These are phyloP conservation scores for Decorospora gaudefroyi DNA, from an alignment of 2,329 filamentous ascomycete species.

Conservation along the genomic window DNA sequence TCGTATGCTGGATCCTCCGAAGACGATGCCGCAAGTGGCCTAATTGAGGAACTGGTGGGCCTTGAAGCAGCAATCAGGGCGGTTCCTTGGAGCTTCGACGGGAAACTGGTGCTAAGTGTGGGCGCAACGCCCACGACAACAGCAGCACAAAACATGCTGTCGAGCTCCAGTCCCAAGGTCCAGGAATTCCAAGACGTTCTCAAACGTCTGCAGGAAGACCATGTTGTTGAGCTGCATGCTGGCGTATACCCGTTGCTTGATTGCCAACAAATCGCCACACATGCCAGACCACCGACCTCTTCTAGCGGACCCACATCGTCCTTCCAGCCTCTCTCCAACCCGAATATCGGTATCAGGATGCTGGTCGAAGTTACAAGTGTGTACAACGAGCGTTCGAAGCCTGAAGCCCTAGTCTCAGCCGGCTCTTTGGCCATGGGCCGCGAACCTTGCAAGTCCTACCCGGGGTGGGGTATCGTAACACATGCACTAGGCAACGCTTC, in stretches of 20 bases:
- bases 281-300: conserved; percentile 56
- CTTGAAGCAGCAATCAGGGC: conserved; percentile 55
- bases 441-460: conserved; percentile 72
- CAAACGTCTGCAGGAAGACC: conserved; percentile 39
- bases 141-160: conserved; percentile 63
- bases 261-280: conserved; percentile 76
- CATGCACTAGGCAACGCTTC: conserved; percentile 56
- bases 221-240: conserved; percentile 69
- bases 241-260: conserved; percentile 78
- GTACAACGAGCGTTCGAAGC: conserved; percentile 57
- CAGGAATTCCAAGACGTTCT: conserved; percentile 52
- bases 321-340: conserved; percentile 51
- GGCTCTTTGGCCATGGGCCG: conserved; percentile 72
- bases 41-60: conserved; percentile 64
- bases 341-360: conserved; percentile 68
- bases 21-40: conserved; percentile 61
- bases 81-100: conserved; percentile 38
- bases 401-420: conserved; percentile 70
- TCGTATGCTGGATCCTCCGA: conserved; percentile 65
- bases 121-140: conserved; percentile 78
- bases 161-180: conserved; percentile 44
- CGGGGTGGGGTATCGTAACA: conserved; percentile 71
- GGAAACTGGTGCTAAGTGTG: conserved; percentile 64
- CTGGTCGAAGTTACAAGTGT: conserved; percentile 72
- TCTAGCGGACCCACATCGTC: conserved; percentile 15